Evolutionary conservation across 2,329 filamentous ascomycete species (phyloP), one percentile per base, ranked within the genome.

Genomic region (Penicillium sp.): DNA sequence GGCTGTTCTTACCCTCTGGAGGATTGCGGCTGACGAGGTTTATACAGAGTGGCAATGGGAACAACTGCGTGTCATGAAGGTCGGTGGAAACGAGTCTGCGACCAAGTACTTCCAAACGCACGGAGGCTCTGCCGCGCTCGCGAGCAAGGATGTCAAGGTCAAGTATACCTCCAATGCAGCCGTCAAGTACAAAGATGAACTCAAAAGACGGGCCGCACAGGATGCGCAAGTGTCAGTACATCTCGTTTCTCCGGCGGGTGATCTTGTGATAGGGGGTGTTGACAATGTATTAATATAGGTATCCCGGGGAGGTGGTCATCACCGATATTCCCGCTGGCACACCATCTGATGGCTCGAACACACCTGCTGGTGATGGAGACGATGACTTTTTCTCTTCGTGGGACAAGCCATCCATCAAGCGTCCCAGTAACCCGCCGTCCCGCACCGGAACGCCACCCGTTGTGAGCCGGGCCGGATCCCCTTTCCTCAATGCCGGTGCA

Each of bases 361-460:
- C 88, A 8, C 87, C 90, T n/a, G 79, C 85, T 31, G 85, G 82
- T 53, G 89, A 95, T 13, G 10, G 14, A 15, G 83, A 84, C 14
- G 90, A 96, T 60, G 93, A 97, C 65, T 98, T 98, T 76, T 98
- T 98, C 71, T 95, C 91, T 7, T 96, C 89, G 1, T 98, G 91
- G 93, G 93, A 97, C 62, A 96, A 97, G 73, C 93, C 93, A 15
- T 80, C 89, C 4, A 94, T 98, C 71, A 98, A 97, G 77, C 83
- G 89, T 56, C 91, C 91, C 23, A 96, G 88, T 50, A 94, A 94
- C 53, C 91, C 93, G 11, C 79, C 93, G 29, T 96, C 91, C 25
- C 84, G 93, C 60, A 93, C 87, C 29, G 83, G 81, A 36, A 97
- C 93, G 2, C 91, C 91, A 10, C 84, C 87, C 3, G 80, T 86